Evolutionary conservation across 2,329 filamentous ascomycete species (phyloP).

Genomic region (Cladosporium sp.): DNA sequence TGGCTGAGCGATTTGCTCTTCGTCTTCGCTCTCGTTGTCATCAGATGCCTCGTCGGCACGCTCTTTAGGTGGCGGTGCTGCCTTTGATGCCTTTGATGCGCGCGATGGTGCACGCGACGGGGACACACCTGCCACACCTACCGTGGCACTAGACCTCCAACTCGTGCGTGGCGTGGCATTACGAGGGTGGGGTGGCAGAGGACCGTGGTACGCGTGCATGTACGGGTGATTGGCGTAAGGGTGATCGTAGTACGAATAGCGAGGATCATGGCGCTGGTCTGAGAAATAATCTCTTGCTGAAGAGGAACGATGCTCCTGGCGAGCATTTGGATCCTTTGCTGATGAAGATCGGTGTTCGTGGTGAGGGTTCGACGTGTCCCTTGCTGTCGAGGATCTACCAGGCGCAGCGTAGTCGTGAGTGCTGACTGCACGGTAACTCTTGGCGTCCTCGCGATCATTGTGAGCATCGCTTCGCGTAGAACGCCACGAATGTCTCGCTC

Average conservation of each 20-base stretch:
- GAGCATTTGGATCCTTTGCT: constrained; percentile 8
- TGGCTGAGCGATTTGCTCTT: constrained; percentile 3
- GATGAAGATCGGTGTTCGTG: constrained; percentile 23
- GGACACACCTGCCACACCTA: constrained; percentile 11
- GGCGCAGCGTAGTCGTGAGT: constrained; percentile 23
- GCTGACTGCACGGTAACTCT: constrained; percentile 17
- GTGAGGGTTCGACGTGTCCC: constrained; percentile 23
- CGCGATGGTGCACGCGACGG: not conserved
- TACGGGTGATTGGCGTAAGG: constrained; percentile 24
- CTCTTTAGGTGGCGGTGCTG: not conserved
- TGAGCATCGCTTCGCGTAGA: constrained; percentile 18
- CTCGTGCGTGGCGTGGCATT: constrained; percentile 18
- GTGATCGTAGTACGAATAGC: constrained; percentile 19
- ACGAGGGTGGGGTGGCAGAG: constrained; percentile 11
- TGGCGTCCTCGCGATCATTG: constrained; percentile 21
- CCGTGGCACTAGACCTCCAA: constrained; percentile 11
- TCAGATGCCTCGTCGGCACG: constrained; percentile 18
- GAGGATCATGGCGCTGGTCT: not conserved
- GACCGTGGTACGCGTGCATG: constrained; percentile 22
- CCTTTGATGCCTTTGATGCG: not conserved
- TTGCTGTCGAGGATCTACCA: constrained; percentile 14
- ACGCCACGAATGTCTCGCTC: constrained; percentile 3
- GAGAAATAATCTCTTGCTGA: not conserved
- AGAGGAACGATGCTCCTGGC: constrained; percentile 22
- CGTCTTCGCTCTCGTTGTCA: constrained; percentile 22